Evolutionary conservation across 2,329 filamentous ascomycete genomes (phyloP), one percentile per base, ranked within the genome.

Genomic region (Penicillium sp.): DNA sequence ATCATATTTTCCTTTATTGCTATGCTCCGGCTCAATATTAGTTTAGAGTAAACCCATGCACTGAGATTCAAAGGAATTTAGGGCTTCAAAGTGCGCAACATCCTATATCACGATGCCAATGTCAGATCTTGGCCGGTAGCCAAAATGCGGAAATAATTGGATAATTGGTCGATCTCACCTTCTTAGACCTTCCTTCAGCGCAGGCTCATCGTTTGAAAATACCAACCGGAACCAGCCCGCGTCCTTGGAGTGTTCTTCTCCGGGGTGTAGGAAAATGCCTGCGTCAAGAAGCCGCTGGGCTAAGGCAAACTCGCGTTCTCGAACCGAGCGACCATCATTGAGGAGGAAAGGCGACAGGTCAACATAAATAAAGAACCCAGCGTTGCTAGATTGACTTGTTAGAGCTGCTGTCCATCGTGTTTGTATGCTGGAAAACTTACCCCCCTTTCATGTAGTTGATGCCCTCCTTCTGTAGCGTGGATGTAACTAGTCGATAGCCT

Each of bases 201-300:
- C 59, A 10, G 63, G 55, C 40, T 68, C 67, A 8, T 72, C 64
- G 20, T 74, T 60, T 2, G 71, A 69, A 51, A 80, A 84, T 0
- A 84, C 77, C 15, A 85, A 40, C 2, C 83, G 67, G 54, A 84
- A 84, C 75, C 77, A 81, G 0, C 83, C 82, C 1, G 75, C 68
- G 46, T 74, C 64, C 17, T 74, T 74, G 0, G 73, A 71, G 41
- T 71, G 66, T 55, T 77, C 75, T 51, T 79, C 75, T 0, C 76
- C 73, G 0, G 78, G 73, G 37, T 81, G 79, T 21, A 84, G 50
- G 49, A 79, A 80, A 2, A 84, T 74, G 2, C 79, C 81, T 0
- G 69, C 68, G 20, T 74, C 66, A n/a, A 74, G 56, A 32, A 84
- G 55, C 40, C 55, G 73, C 55, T 76, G 68, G 0, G 76, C 75